Base-by-base conservation (phyloP, 2,329 filamentous ascomycete genomes). In the Penicillium sp. region DNA sequence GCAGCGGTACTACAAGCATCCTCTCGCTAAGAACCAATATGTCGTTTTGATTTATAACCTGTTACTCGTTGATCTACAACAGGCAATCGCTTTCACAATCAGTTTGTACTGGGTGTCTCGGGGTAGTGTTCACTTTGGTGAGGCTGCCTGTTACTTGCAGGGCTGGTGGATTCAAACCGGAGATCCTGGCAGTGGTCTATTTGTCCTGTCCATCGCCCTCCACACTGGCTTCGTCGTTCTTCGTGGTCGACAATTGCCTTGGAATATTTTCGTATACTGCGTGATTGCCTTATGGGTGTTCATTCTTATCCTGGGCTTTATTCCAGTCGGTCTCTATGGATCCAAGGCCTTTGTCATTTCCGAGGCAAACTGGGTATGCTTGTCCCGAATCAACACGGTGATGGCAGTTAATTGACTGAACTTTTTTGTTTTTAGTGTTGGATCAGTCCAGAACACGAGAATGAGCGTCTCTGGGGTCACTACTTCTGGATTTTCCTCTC, bases 401-500 rank as follows among this genome's bases (percentile, higher is more conserved):
- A 31, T 44, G 42, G 35, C 44, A 9, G 22, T 6, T 44, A 14
- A 19, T 47, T 47, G 35, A 52, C 24, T 42, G 11, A 57, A 2
- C 9, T 3, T 8, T 21, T 10, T 22, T 8, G n/a, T 21, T 11
- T 22, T 22, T 46, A 82, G 81, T 84, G 81, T 63, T 84, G 81
- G 81, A 68, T 83, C 9, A 75, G 78, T 16, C 63, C 70, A 4
- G 63, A 74, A 13, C 75, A 74, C 62, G 76, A 82, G 56, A 53
- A 59, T 14, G 78, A 80, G 50, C 76, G 81, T 7, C 72, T 84
- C 4, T 82, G 76, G 75, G 72, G 78, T 6, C 81, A 83, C 62
- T 83, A 83, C 63, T 57, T 83, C 35, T 84, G 80, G 80, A 81
- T 83, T 59, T 83, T 83, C 69, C 69, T 81, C 42, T 71, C 80